These are phyloP conservation scores for Mycena sanguinolenta DNA, from an alignment of 768 basidiomycete species.

Conservation along the genomic window DNA sequence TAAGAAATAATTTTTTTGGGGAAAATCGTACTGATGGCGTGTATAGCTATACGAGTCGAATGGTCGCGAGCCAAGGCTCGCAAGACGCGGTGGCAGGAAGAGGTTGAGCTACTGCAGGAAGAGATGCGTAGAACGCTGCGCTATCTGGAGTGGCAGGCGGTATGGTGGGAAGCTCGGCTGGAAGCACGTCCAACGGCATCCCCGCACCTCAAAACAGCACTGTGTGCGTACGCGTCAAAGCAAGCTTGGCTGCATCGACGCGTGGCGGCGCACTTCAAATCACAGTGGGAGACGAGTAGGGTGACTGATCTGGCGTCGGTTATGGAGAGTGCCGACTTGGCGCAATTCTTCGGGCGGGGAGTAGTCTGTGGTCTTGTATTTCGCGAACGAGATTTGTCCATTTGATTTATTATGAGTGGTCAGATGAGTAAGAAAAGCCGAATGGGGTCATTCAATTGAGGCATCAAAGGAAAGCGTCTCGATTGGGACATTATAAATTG, in stretches of 20 bases:
- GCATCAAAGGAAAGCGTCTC: no score
- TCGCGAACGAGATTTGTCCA: no score
- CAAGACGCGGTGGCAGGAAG: neutral
- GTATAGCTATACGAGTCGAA: neutral
- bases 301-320: no score
- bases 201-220: neutral
- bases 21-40: neutral
- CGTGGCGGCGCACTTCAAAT: no score
- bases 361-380: no score
- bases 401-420: no score
- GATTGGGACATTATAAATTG: no score
- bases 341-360: no score
- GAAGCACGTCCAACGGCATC: neutral
- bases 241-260: neutral
- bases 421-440: no score
- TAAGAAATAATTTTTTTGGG: neutral
- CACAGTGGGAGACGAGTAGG: no score
- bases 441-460: no score
- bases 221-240: neutral
- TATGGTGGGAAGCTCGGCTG: neutral
- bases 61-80: slow-evolving; percentile 1
- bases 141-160: neutral
- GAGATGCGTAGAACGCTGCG: neutral
- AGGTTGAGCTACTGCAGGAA: neutral
- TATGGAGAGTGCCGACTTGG: no score